Conservation (phyloP, 1,284 basidiomycete genomes). For the Porogramme epimiltina region DNA sequence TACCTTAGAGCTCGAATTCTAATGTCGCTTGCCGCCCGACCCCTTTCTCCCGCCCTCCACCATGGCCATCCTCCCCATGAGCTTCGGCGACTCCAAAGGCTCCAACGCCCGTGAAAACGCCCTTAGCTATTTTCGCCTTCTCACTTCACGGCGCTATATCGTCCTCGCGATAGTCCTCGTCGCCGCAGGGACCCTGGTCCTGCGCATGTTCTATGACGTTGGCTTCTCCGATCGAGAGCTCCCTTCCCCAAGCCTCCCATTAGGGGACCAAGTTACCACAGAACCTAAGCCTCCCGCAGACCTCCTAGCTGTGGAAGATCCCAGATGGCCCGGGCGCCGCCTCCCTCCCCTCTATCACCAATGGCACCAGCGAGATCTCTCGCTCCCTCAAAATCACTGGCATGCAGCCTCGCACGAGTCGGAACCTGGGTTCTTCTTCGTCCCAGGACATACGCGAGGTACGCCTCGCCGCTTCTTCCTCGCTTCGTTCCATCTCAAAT, state of each 20-base stretch:
- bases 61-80: conserved; percentile 14
- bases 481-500: too few species aligned
- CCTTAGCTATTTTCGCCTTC: conserved; percentile 8
- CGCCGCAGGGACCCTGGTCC: conserved; percentile 12
- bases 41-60: background rate
- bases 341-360: conserved; percentile 18
- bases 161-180: conserved; percentile 14
- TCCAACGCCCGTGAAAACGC: conserved; percentile 1
- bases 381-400: conserved; percentile 19
- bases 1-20: too few species aligned
- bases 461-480: too few species aligned
- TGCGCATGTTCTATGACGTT: conserved; percentile 10
- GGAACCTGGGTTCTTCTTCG: conserved; percentile 19
- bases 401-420: conserved; percentile 8
- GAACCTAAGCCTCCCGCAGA: background rate
- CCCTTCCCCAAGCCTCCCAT: too few species aligned
- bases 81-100: conserved; percentile 2
- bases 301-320: background rate
- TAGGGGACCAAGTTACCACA: too few species aligned
- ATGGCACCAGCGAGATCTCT: conserved; percentile 16
- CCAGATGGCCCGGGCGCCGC: conserved; percentile 9
- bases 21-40: background rate
- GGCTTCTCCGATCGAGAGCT: background rate
- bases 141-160: conserved; percentile 12
- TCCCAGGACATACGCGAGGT: conserved; percentile 15